Percentiles rank a stretch among this genome's conserved stretches.
Conservation (phyloP, 129 eudicot species). For the Escallonia herrerae region DNA sequence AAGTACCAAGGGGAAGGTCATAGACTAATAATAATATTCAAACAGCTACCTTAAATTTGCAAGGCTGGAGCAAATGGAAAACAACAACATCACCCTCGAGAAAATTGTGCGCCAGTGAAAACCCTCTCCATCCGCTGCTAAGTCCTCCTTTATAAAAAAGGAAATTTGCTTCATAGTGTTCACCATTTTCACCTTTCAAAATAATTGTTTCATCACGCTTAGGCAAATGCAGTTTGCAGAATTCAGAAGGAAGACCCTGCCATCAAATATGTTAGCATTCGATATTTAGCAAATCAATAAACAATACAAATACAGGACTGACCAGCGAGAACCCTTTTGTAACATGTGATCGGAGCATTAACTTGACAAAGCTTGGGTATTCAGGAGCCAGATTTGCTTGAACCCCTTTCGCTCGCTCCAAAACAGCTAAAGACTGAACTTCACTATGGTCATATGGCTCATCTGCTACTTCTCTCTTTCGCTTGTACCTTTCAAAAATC, state of each 20-base stretch:
- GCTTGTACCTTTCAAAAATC: too few relatives aligned
- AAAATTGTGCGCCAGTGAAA: constrained; percentile 28
- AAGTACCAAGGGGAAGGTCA: not conserved
- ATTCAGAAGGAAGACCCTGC: constrained; percentile 18
- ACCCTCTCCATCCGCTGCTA: constrained; percentile 40
- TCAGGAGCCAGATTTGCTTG: constrained; percentile 10
- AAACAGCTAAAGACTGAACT: too few relatives aligned
- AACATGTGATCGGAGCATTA: constrained; percentile 30
- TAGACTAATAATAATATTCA: not conserved
- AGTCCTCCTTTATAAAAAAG: constrained; percentile 20
- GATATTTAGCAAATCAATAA: too few relatives aligned
- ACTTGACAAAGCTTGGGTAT: constrained; percentile 25
- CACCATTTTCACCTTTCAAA: constrained; percentile 28
- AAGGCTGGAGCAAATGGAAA: constrained; percentile 22
- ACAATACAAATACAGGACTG: not conserved
- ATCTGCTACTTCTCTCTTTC: too few relatives aligned
- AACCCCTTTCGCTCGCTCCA: constrained; percentile 16
- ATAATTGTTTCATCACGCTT: constrained; percentile 15
- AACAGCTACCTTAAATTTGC: constrained; percentile 28
- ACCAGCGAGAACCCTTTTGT: constrained; percentile 31
- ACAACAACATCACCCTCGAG: constrained; percentile 30
- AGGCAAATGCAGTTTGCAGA: constrained; percentile 21
- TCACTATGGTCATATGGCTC: too few relatives aligned
- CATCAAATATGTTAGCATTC: not conserved
- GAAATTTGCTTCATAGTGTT: constrained; percentile 16